These are phyloP conservation scores for Poteriospumella lacustris DNA, from an alignment of 108 stramenopile genomes.

Conservation along the genomic window DNA sequence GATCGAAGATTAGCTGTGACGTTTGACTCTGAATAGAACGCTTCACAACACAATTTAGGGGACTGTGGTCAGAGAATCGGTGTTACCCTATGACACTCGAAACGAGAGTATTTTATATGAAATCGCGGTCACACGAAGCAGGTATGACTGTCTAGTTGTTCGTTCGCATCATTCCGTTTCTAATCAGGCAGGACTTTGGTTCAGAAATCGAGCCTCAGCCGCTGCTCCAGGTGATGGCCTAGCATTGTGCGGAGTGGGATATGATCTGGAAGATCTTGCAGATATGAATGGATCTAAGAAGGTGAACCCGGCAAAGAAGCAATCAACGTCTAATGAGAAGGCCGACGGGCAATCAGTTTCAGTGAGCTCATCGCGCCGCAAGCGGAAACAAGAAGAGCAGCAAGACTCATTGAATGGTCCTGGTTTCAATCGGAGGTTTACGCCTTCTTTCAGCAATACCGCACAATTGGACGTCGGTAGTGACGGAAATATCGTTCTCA, in stretches of 20 bases:
- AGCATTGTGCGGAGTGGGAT: constrained; percentile 11
- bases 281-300: no score
- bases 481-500: no score
- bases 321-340: no score
- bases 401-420: no score
- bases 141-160: neutral
- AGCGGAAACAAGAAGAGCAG: no score
- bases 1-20: neutral
- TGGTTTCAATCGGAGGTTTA: no score
- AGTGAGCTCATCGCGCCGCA: no score
- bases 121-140: neutral
- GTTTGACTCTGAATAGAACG: no score
- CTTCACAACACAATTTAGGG: neutral
- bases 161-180: neutral
- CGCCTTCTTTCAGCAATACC: no score
- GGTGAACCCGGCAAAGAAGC: no score
- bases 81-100: neutral
- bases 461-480: no score
- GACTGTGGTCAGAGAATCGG: constrained; percentile 9
- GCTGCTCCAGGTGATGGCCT: constrained; percentile 1
- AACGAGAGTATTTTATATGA: neutral
- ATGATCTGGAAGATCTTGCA: constrained; percentile 9
- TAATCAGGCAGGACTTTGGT: neutral
- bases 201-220: neutral
- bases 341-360: no score